These are phyloP conservation scores for Volvariella surrecta DNA, from an alignment of 1,284 basidiomycete genomes.

Conservation along the genomic window DNA sequence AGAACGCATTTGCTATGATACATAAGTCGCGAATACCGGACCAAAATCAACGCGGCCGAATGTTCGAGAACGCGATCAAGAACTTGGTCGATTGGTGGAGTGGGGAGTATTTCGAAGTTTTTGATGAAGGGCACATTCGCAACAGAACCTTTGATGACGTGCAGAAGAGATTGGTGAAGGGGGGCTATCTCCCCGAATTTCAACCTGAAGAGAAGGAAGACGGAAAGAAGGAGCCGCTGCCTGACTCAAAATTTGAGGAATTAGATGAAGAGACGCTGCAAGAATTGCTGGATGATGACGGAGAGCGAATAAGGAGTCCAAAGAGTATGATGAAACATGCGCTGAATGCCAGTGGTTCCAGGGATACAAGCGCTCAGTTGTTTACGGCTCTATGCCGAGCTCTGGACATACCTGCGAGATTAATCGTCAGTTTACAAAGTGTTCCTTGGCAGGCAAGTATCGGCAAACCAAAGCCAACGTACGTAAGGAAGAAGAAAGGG, in stretches of 20 bases:
- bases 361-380: slow-evolving; percentile 86
- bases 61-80: slow-evolving; percentile 77
- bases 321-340: slow-evolving; percentile 90
- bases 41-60: slow-evolving; percentile 66
- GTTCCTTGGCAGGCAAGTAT: slow-evolving; percentile 74
- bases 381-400: slow-evolving; percentile 89
- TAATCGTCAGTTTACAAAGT: slow-evolving; percentile 88
- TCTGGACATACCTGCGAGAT: slow-evolving; percentile 79
- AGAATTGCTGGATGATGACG: slow-evolving; percentile 43
- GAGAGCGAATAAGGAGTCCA: slow-evolving; percentile 64
- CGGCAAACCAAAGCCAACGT: slow-evolving; percentile 41
- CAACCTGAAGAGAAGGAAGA: background rate
- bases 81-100: slow-evolving; percentile 82
- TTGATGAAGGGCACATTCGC: slow-evolving; percentile 55
- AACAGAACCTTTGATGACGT: slow-evolving; percentile 71
- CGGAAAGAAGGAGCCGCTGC: background rate
- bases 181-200: slow-evolving; percentile 18
- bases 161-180: slow-evolving; percentile 33
- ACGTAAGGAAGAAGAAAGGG: slow-evolving; percentile 28
- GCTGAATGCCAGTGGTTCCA: slow-evolving; percentile 70
- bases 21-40: slow-evolving; percentile 81
- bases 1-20: slow-evolving; percentile 72
- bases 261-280: slow-evolving; percentile 31
- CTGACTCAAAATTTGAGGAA: too few relatives aligned
- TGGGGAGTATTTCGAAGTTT: slow-evolving; percentile 61